Percentiles rank a stretch among this genome's conserved stretches.
Evolutionary conservation across 371 early-diverging fungal genomes (phyloP).

Genomic region (Smittium mucronatum): DNA sequence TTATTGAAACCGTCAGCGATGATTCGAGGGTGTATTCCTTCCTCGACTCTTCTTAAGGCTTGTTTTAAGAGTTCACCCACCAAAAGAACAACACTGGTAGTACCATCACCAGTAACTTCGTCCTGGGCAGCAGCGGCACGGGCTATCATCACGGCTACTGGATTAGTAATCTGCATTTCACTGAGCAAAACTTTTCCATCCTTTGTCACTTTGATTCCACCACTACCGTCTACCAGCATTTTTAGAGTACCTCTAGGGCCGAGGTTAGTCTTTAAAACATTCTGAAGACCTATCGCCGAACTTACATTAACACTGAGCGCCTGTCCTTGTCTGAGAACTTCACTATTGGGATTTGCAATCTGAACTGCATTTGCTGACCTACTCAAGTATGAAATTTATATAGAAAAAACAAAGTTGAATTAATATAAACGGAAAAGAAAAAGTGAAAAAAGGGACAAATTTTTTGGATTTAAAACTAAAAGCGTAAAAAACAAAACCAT

Average conservation of each 20-base stretch:
- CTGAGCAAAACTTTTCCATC: constrained; percentile 92
- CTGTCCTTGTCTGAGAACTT: constrained; percentile 96
- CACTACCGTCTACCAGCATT: constrained; percentile 96
- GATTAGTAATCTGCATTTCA: constrained; percentile 99
- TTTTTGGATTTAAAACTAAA: too few species aligned
- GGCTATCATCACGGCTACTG: constrained; percentile 98
- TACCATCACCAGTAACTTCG: constrained; percentile 98
- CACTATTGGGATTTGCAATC: constrained; percentile 93
- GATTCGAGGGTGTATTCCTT: constrained; percentile 94
- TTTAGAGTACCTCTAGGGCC: constrained; percentile 99
- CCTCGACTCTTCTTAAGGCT: constrained; percentile 87
- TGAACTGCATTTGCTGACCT: constrained; percentile 50
- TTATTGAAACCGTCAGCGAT: constrained; percentile 94
- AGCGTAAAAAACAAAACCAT: too few species aligned
- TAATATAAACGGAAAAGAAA: too few species aligned
- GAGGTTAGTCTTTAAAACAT: constrained; percentile 90
- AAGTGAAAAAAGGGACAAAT: too few species aligned
- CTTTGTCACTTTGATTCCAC: constrained; percentile 90
- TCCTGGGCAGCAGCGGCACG: constrained; percentile 97
- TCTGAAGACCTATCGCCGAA: constrained; percentile 90
- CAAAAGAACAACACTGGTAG: constrained; percentile 91
- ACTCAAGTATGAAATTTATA: too few species aligned
- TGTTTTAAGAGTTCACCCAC: constrained; percentile 96
- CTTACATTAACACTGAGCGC: constrained; percentile 94
- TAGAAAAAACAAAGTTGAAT: too few species aligned